phyloP scores from a whole-genome alignment of 176 grass and related monocot species.

The Musa acuminata region DNA sequence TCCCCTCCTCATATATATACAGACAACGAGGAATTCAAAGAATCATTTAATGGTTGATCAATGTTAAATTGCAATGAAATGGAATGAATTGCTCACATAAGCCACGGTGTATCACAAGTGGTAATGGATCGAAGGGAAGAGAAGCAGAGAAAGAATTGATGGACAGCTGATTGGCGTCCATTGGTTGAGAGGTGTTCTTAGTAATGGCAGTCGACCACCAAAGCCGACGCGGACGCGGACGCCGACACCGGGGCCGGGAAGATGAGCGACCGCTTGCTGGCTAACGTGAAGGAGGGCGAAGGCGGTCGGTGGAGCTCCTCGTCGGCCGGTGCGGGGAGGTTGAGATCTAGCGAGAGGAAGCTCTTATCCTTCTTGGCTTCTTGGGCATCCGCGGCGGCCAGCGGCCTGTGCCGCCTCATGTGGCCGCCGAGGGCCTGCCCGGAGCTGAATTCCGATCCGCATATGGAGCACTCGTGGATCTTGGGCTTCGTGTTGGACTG shows the following conservation, averaged over 20 bases:
- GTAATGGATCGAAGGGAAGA: neutral
- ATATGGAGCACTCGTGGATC: constrained; percentile 21
- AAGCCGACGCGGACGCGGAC: neutral
- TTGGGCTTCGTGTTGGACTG: constrained; percentile 23
- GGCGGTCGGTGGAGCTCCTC: neutral
- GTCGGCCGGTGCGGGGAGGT: constrained; percentile 60
- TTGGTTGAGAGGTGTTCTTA: constrained; percentile 21
- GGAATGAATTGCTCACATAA: too few species aligned
- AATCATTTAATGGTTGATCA: constrained; percentile 1
- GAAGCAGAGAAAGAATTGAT: constrained; percentile 8
- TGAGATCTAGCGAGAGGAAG: constrained; percentile 68
- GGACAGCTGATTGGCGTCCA: constrained; percentile 7
- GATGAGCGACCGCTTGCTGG: constrained; percentile 6
- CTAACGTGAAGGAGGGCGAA: neutral
- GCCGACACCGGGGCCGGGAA: constrained; percentile 42
- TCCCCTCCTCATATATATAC: neutral
- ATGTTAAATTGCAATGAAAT: neutral
- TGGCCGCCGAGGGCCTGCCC: too few species aligned
- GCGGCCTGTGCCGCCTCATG: constrained; percentile 21
- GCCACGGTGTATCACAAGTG: neutral
- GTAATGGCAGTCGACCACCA: constrained; percentile 77
- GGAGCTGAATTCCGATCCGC: too few species aligned
- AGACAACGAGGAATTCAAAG: neutral
- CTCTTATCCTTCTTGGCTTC: constrained; percentile 54
- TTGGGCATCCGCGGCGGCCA: constrained; percentile 18